Percentiles rank a stretch among this genome's conserved stretches.
Evolutionary conservation across 805 yeast species (phyloP).

Genomic region (Brettanomyces custersianus): DNA sequence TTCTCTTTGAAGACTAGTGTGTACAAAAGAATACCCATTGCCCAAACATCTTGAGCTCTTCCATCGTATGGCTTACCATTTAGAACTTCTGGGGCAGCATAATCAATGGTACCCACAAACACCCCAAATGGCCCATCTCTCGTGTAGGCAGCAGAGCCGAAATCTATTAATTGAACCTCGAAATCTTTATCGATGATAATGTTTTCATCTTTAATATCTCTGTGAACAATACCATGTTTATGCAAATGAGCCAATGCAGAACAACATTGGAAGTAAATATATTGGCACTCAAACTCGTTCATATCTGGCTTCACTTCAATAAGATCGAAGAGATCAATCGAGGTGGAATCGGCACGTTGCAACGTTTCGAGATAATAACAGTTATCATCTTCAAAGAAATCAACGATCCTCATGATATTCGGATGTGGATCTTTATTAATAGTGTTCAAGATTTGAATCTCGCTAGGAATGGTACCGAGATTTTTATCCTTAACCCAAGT

Average conservation of each 20-base stretch:
- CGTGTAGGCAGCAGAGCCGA: constrained; percentile 89
- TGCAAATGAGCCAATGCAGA: constrained; percentile 79
- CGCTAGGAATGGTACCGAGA: constrained; percentile 93
- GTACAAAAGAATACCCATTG: constrained; percentile 82
- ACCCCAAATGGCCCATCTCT: constrained; percentile 94
- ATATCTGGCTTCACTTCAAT: constrained; percentile 79
- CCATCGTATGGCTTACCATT: constrained; percentile 87
- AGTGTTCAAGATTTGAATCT: constrained; percentile 87
- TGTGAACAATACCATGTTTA: constrained; percentile 77
- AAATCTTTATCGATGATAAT: constrained; percentile 80
- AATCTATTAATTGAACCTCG: constrained; percentile 78
- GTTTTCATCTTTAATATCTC: constrained; percentile 94
- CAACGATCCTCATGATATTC: constrained; percentile 75
- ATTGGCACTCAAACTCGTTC: constrained; percentile 70
- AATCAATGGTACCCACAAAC: constrained; percentile 94
- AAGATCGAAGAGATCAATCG: constrained; percentile 85
- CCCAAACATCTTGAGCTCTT: constrained; percentile 95
- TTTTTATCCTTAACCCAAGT: constrained; percentile 94
- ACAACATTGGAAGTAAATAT: constrained; percentile 71
- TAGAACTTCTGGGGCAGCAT: constrained; percentile 95
- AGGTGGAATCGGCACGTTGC: constrained; percentile 83
- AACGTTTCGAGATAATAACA: constrained; percentile 89
- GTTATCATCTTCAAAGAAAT: constrained; percentile 86
- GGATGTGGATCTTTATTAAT: constrained; percentile 74
- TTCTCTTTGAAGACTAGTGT: constrained; percentile 89